phyloP scores from a whole-genome alignment of 805 yeast species.

The Candida yuanshanica region DNA sequence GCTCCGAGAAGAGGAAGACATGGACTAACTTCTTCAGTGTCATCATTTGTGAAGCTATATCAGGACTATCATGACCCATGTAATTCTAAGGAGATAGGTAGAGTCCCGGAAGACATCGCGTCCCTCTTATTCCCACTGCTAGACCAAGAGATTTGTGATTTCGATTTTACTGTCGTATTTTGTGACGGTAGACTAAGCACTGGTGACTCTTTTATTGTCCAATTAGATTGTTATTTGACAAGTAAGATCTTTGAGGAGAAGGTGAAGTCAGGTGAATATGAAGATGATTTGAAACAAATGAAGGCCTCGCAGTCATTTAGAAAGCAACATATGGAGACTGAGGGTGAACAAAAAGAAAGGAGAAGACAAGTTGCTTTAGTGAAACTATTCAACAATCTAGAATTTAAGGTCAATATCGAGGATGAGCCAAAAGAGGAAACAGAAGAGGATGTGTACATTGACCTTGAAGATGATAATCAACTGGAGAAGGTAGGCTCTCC shows the following conservation, averaged over 20 bases:
- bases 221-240: slow-evolving; percentile 59
- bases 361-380: slow-evolving; percentile 51
- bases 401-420: slow-evolving; percentile 20
- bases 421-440: slow-evolving; percentile 15
- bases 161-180: slow-evolving; percentile 53
- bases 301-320: slow-evolving; percentile 8
- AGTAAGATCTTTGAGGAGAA: slow-evolving; percentile 24
- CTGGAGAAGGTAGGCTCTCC: slow-evolving; percentile 11
- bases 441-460: slow-evolving; percentile 25
- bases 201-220: slow-evolving; percentile 73
- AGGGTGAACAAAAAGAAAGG: slow-evolving; percentile 45
- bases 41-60: slow-evolving; percentile 29
- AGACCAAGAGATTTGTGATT: slow-evolving; percentile 45
- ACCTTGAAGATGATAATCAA: slow-evolving; percentile 31
- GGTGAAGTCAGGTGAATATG: slow-evolving; percentile 10
- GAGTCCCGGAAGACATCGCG: slow-evolving; percentile 68
- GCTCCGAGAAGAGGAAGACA: slow-evolving; percentile 20
- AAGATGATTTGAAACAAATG: slow-evolving; percentile 19
- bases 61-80: slow-evolving; percentile 21
- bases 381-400: slow-evolving; percentile 47
- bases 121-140: slow-evolving; percentile 59
- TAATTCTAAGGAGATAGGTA: slow-evolving; percentile 58
- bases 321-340: slow-evolving; percentile 37
- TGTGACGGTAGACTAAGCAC: slow-evolving; percentile 54
- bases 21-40: slow-evolving; percentile 19